Evolutionary conservation across 163 green algal genomes (phyloP).

Genomic region (Chlorella variabilis): DNA sequence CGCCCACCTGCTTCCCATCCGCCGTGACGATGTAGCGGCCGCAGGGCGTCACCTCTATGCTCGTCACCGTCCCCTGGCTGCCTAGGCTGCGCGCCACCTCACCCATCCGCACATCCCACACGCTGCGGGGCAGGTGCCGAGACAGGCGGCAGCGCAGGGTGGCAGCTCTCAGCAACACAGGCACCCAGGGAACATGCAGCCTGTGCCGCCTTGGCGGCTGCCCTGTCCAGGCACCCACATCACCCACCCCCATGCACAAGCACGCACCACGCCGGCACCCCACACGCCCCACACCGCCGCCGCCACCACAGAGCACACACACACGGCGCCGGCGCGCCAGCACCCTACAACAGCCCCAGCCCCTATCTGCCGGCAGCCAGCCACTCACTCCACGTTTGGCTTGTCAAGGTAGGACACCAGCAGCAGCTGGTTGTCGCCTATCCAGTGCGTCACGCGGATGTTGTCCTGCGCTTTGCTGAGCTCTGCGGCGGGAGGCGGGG

Average conservation of each 20-base stretch:
- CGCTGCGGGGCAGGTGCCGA: constrained; percentile 42
- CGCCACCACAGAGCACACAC: too few relatives aligned
- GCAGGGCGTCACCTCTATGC: constrained; percentile 81
- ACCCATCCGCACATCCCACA: constrained; percentile 83
- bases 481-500: neutral
- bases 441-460: constrained; percentile 77
- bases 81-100: constrained; percentile 72
- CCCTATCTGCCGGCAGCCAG: too few relatives aligned
- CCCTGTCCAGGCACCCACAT: too few relatives aligned
- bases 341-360: too few relatives aligned
- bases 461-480: constrained; percentile 31
- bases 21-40: constrained; percentile 61
- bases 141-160: too few relatives aligned
- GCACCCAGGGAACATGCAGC: too few relatives aligned
- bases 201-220: too few relatives aligned
- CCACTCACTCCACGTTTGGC: constrained; percentile 53
- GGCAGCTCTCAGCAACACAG: too few relatives aligned
- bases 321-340: too few relatives aligned
- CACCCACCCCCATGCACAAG: too few relatives aligned
- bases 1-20: constrained; percentile 35
- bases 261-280: too few relatives aligned
- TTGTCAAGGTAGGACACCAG: constrained; percentile 71
- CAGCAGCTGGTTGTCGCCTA: constrained; percentile 82
- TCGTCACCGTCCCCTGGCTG: constrained; percentile 64
- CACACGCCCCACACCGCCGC: too few relatives aligned